Evolutionary conservation across 192 early-diverging fungal species (phyloP).

Genomic region (Podila minutissima): DNA sequence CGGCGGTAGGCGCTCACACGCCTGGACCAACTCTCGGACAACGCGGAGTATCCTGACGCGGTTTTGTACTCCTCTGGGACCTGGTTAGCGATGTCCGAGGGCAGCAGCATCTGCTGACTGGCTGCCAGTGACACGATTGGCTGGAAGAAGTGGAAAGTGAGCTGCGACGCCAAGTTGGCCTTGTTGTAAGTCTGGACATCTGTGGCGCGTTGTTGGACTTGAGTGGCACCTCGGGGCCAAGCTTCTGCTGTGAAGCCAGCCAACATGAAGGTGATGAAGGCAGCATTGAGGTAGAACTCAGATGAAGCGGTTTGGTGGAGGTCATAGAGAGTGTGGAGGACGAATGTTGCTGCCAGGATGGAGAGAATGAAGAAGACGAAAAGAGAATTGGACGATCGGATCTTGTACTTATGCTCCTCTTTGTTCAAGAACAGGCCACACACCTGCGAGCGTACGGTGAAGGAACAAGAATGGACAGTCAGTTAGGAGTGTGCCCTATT

Average conservation of each 20-base stretch:
- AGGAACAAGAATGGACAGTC: background rate
- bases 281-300: slow-evolving; percentile 1
- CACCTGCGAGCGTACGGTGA: background rate
- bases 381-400: slow-evolving; percentile 37
- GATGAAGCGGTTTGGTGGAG: background rate
- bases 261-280: slow-evolving; percentile 3
- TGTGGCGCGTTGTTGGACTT: slow-evolving; percentile 18
- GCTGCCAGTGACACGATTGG: slow-evolving; percentile 38
- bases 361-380: slow-evolving; percentile 16
- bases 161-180: slow-evolving; percentile 22
- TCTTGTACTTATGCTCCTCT: slow-evolving; percentile 37
- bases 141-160: slow-evolving; percentile 27
- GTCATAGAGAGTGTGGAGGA: slow-evolving; percentile 15
- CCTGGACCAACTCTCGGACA: slow-evolving; percentile 13
- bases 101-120: slow-evolving; percentile 12
- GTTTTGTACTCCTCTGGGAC: slow-evolving; percentile 28
- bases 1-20: background rate
- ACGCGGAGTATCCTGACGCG: slow-evolving; percentile 3
- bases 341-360: background rate
- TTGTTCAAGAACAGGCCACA: slow-evolving; percentile 20
- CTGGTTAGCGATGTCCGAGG: slow-evolving; percentile 26
- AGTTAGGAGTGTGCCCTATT: background rate
- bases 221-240: slow-evolving; percentile 34
- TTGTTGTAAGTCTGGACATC: slow-evolving; percentile 18
- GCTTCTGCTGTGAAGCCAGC: slow-evolving; percentile 20